Evolutionary conservation across 2,329 filamentous ascomycete genomes (phyloP).

Genomic region (Colletotrichum kahawae): DNA sequence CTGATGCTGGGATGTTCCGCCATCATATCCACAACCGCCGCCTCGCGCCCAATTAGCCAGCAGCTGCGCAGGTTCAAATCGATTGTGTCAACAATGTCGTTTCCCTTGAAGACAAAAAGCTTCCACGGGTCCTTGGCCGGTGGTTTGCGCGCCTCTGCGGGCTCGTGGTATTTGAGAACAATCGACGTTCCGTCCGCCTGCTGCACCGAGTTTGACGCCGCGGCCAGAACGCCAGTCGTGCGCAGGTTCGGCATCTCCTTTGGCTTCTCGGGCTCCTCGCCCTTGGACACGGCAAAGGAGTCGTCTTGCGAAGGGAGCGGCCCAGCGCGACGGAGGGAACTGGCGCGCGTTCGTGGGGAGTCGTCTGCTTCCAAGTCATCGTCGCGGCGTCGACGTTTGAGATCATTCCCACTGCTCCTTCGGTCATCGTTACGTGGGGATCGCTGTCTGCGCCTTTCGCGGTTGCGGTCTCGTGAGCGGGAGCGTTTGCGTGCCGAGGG

Average conservation of each 20-base stretch:
- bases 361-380: constrained; percentile 32
- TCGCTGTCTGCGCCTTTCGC: constrained; percentile 30
- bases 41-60: constrained; percentile 88
- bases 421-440: constrained; percentile 27
- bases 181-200: constrained; percentile 77
- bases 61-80: constrained; percentile 79
- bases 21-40: constrained; percentile 78
- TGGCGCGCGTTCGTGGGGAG: constrained; percentile 28
- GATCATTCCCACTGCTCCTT: constrained; percentile 12
- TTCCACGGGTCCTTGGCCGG: constrained; percentile 81
- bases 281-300: constrained; percentile 62
- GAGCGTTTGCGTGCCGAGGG: background rate
- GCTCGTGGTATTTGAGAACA: constrained; percentile 95
- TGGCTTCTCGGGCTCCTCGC: constrained; percentile 57
- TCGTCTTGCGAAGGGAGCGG: constrained; percentile 65
- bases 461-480: constrained; percentile 24
- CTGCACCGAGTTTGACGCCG: constrained; percentile 79
- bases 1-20: constrained; percentile 92
- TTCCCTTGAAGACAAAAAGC: constrained; percentile 89
- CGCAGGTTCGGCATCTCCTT: constrained; percentile 91
- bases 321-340: constrained; percentile 38
- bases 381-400: background rate
- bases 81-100: constrained; percentile 81
- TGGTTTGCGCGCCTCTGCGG: constrained; percentile 88
- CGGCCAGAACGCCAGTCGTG: constrained; percentile 81